Percentiles rank a stretch among this genome's conserved stretches.
These are phyloP conservation scores for Umbelopsis sp. DNA, from an alignment of 192 early-diverging fungal species.

Conservation along the genomic window DNA sequence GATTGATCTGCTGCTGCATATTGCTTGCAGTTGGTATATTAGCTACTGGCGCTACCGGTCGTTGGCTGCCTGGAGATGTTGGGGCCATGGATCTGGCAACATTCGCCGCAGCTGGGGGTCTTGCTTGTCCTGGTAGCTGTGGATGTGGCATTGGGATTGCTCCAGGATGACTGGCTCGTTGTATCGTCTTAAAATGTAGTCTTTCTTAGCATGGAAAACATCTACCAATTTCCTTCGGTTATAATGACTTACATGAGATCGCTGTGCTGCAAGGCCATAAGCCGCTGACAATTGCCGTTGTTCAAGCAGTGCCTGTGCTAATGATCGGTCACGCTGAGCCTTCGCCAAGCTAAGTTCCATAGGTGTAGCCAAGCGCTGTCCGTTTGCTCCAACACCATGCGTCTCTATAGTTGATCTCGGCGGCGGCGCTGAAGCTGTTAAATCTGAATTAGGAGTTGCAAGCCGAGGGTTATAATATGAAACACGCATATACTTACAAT, in stretches of 20 bases:
- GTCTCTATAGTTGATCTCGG: constrained; percentile 46
- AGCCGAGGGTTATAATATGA: background rate
- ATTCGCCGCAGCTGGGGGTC: constrained; percentile 31
- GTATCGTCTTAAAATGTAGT: constrained; percentile 4
- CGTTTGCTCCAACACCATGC: constrained; percentile 32
- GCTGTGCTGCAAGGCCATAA: constrained; percentile 43
- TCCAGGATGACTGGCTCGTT: constrained; percentile 32
- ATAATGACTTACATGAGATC: constrained; percentile 32
- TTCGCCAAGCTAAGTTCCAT: constrained; percentile 59
- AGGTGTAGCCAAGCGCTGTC: constrained; percentile 44
- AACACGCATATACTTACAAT: constrained; percentile 20
- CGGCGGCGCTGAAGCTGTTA: constrained; percentile 39
- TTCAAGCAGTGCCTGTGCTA: constrained; percentile 51
- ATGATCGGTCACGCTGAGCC: constrained; percentile 51
- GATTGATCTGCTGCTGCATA: constrained; percentile 16
- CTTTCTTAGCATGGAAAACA: background rate
- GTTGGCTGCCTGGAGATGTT: constrained; percentile 6
- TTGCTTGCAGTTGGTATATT: constrained; percentile 15
- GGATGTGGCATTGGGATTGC: constrained; percentile 20
- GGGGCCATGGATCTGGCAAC: constrained; percentile 18
- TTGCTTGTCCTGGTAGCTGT: constrained; percentile 27
- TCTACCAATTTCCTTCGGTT: background rate
- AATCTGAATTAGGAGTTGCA: background rate
- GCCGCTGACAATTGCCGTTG: constrained; percentile 52
- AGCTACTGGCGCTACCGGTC: constrained; percentile 25